Evolutionary conservation across 768 basidiomycete species (phyloP), one percentile per base, ranked within the genome.

Genomic region (Glaciozyma martinii): DNA sequence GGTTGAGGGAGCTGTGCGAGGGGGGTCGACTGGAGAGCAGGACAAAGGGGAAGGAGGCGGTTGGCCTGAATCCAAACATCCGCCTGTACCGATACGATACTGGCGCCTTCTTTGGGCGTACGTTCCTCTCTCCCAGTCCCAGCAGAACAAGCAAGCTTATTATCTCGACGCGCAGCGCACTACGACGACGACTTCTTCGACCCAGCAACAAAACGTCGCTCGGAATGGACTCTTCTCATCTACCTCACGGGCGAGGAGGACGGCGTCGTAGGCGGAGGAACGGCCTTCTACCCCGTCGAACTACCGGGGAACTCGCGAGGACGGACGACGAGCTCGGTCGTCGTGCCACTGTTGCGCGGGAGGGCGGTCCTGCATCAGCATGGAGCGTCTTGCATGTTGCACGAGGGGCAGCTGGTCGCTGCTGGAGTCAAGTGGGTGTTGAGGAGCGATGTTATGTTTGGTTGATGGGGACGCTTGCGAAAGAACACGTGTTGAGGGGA

Each of bases 141-240:
- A n/a, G n/a, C n/a, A 3, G 3, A 33, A 8, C 55, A 27, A 37
- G 7, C 29, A 13, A 43, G 29, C 43, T 33, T 8, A 29, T 21
- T 2, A 9, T 16, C 5, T 10, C 5, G 9, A 18, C 21, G 10
- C 8, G 23, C 57, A 27, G 82, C 83, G 19, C 87, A 88, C 74
- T 89, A 88, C 71, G 87, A 89, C 67, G 87, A 89, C 64, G 82
- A 83, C 25, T 83, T 86, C 32, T 23, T 29, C 19, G 72, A 62
- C 30, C 54, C 54, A 0, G 21, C 4, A 1, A 63, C 54, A 15
- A 66, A 63, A 10, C 50, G 32, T 33, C 58, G 61, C 1, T 55
- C 56, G 15, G 86, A 88, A 74, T 89, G 88, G 87, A 89, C 88
- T 0, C 75, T 89, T 44, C 75, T 89, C 30, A 79, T 89, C 30